These are phyloP conservation scores for Somion occarium DNA, from an alignment of 1,284 basidiomycete genomes.

Conservation along the genomic window DNA sequence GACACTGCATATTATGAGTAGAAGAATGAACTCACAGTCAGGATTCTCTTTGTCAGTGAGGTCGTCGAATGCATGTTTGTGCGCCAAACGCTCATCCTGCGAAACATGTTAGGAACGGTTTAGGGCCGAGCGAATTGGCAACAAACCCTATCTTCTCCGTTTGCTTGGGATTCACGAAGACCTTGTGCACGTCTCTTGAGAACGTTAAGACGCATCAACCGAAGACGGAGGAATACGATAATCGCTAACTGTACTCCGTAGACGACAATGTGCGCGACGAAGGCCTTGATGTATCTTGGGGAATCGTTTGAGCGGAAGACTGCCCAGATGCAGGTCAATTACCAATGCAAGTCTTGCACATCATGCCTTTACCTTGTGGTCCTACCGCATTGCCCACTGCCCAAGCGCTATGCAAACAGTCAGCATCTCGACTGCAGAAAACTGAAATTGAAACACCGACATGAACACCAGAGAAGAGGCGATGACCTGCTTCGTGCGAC, in stretches of 20 bases:
- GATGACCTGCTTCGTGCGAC: constrained; percentile 44
- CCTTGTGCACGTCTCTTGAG: constrained; percentile 37
- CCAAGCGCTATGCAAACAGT: constrained; percentile 32
- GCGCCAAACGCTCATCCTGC: constrained; percentile 33
- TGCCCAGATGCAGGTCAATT: constrained; percentile 7
- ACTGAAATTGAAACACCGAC: constrained; percentile 16
- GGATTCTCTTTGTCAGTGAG: constrained; percentile 45
- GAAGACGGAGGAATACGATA: constrained; percentile 37
- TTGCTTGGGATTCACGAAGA: constrained; percentile 21
- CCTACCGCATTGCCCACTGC: constrained; percentile 46
- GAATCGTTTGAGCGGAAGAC: constrained; percentile 43
- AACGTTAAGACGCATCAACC: constrained; percentile 37
- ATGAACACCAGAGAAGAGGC: constrained; percentile 42
- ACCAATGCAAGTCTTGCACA: not conserved
- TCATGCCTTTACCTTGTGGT: constrained; percentile 33
- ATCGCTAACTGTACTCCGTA: constrained; percentile 42
- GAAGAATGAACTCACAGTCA: constrained; percentile 30
- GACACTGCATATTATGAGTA: not conserved
- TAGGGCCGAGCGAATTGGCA: too few relatives aligned
- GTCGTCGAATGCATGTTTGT: constrained; percentile 44
- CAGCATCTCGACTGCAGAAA: too few relatives aligned
- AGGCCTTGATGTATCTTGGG: constrained; percentile 45
- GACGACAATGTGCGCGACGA: constrained; percentile 43
- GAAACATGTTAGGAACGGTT: too few relatives aligned
- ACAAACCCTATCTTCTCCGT: constrained; percentile 24